Evolutionary conservation across 805 yeast genomes (phyloP).

Genomic region (Phaffomyces thermotolerans): DNA sequence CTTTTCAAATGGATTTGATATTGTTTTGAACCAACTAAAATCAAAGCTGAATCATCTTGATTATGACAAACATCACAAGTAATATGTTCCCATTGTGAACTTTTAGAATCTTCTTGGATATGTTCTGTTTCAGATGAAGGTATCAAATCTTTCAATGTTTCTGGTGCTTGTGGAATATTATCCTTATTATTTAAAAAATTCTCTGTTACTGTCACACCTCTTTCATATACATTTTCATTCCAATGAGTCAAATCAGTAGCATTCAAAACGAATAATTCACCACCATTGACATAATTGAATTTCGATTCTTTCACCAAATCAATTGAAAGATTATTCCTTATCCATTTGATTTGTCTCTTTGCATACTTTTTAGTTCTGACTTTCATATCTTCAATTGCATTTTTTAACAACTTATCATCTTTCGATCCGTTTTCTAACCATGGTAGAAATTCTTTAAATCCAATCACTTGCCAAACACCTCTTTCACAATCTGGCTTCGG

Average conservation of each 20-base stretch:
- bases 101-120: slow-evolving; percentile 2
- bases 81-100: slow-evolving; percentile 55
- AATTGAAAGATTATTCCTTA: slow-evolving; percentile 57
- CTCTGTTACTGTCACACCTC: slow-evolving; percentile 47
- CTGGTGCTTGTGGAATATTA: slow-evolving; percentile 30
- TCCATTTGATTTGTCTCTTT: slow-evolving; percentile 86
- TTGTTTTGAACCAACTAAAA: slow-evolving; percentile 66
- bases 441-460: slow-evolving; percentile 83
- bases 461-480: slow-evolving; percentile 93
- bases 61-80: slow-evolving; percentile 61
- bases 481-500: slow-evolving; percentile 46
- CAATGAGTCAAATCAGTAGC: slow-evolving; percentile 67
- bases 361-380: slow-evolving; percentile 81
- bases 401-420: slow-evolving; percentile 25
- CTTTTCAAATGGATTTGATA: slow-evolving; percentile 66
- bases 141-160: slow-evolving; percentile 25
- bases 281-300: slow-evolving; percentile 47
- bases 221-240: slow-evolving; percentile 44
- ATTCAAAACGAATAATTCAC: slow-evolving; percentile 60
- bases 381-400: slow-evolving; percentile 72
- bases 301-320: slow-evolving; percentile 45
- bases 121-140: slow-evolving; percentile 5
- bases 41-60: slow-evolving; percentile 43
- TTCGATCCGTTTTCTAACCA: slow-evolving; percentile 36
- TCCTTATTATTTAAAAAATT: slow-evolving; percentile 27